phyloP scores from a whole-genome alignment of 805 yeast species.

The Metschnikowia continentalis region DNA sequence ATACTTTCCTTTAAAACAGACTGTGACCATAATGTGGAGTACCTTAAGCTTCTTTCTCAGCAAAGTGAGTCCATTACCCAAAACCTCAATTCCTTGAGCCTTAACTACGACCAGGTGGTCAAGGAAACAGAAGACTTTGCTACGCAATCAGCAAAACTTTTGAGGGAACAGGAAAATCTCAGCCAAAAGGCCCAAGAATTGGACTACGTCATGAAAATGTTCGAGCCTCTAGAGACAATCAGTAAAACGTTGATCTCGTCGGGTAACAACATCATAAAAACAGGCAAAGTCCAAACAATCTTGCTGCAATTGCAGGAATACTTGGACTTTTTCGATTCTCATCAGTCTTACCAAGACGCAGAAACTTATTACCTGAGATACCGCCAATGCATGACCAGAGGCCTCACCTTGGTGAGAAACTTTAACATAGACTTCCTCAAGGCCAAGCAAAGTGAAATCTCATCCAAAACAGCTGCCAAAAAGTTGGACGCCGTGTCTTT shows the following conservation, averaged over 20 bases:
- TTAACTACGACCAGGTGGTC: conserved; percentile 55
- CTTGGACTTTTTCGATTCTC: conserved; percentile 52
- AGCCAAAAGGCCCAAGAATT: conserved; percentile 42
- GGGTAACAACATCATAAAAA: conserved; percentile 61
- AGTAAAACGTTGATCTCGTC: conserved; percentile 62
- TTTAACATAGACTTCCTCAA: conserved; percentile 50
- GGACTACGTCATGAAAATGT: conserved; percentile 48
- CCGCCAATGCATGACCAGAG: conserved; percentile 78
- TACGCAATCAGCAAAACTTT: conserved; percentile 46
- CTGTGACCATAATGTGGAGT: conserved; percentile 17
- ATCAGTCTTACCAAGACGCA: conserved; percentile 55
- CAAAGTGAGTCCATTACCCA: conserved; percentile 45
- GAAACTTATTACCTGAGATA: conserved; percentile 68
- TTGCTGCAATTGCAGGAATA: conserved; percentile 63
- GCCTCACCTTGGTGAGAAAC: conserved; percentile 69
- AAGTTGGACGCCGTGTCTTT: conserved; percentile 9
- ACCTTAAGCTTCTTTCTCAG: conserved; percentile 31
- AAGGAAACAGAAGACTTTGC: conserved; percentile 64
- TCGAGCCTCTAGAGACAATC: conserved; percentile 67
- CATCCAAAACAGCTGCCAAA: conserved; percentile 5
- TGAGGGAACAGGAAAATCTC: conserved; percentile 43
- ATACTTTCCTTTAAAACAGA: conserved; percentile 34
- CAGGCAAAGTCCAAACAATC: conserved; percentile 29
- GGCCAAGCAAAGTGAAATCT: conserved; percentile 6
- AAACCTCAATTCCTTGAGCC: conserved; percentile 45